Evolutionary conservation across 2,329 filamentous ascomycete species (phyloP).

Genomic region (Ophiostoma australiae): DNA sequence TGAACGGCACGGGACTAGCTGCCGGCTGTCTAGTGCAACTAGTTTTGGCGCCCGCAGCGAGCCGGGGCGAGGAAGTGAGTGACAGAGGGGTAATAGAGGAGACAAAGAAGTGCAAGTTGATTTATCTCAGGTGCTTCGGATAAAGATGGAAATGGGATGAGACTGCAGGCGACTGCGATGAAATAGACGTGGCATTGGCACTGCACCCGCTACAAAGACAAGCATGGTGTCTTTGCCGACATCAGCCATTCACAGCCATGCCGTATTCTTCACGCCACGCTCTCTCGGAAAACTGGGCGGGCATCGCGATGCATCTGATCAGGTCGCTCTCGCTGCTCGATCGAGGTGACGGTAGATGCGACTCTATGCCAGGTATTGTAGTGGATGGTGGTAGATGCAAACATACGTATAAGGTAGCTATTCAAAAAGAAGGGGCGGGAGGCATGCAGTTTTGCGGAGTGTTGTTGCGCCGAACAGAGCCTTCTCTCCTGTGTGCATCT

Average conservation of each 20-base stretch:
- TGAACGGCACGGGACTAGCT: constrained; percentile 9
- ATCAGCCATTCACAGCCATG: not conserved
- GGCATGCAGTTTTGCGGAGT: not conserved
- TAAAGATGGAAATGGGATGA: no score
- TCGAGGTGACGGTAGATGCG: not conserved
- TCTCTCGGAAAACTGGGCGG: not conserved
- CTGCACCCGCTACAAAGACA: not conserved
- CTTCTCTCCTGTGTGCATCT: not conserved
- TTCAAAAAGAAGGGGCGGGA: not conserved
- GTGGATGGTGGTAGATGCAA: not conserved
- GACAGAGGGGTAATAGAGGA: constrained; percentile 6
- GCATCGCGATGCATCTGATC: not conserved
- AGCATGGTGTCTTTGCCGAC: no score
- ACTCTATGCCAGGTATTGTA: not conserved
- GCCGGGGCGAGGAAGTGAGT: not conserved
- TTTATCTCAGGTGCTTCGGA: no score
- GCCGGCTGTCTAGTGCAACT: not conserved
- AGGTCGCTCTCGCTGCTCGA: not conserved
- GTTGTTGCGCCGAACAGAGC: constrained; percentile 8
- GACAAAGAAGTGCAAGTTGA: not conserved
- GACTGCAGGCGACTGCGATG: no score
- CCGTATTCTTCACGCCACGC: not conserved
- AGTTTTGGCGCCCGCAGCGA: not conserved
- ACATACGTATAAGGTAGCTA: not conserved
- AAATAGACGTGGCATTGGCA: not conserved